phyloP scores from a whole-genome alignment of 768 basidiomycete species.

The Mycena indigotica region DNA sequence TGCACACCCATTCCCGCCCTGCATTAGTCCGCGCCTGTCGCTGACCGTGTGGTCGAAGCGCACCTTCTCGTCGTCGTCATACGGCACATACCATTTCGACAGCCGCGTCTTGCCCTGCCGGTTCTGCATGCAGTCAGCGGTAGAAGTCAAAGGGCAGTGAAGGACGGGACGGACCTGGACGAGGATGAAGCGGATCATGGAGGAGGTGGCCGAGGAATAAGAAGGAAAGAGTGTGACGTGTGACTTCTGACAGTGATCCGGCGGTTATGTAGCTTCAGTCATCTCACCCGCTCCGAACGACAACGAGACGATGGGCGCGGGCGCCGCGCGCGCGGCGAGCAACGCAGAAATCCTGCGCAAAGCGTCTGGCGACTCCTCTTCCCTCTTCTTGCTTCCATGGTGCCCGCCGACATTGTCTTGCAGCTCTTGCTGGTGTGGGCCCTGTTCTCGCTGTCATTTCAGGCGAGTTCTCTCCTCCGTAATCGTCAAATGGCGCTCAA shows the following conservation, averaged over 20 bases:
- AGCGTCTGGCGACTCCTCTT: no score
- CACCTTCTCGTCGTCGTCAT: conserved; percentile 99
- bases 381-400: no score
- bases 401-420: no score
- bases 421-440: no score
- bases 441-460: no score
- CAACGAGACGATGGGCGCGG: no score
- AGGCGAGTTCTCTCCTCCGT: no score
- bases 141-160: neutral
- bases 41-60: conserved; percentile 2
- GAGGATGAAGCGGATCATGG: conserved; percentile 96
- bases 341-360: no score
- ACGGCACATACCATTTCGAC: conserved; percentile 99
- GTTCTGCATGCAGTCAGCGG: conserved; percentile 59
- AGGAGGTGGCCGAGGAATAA: neutral
- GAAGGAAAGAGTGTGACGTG: neutral
- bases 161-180: conserved; percentile 70
- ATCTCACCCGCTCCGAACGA: no score
- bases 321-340: no score
- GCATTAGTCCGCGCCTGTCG: neutral
- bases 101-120: conserved; percentile 97
- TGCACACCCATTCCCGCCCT: conserved; percentile 37
- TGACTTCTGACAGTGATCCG: neutral
- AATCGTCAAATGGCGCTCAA: no score
- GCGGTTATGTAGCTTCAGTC: no score